Evolutionary conservation across 1,284 basidiomycete genomes (phyloP), one percentile per base, ranked within the genome.

Genomic region (Hemileia vastatrix): DNA sequence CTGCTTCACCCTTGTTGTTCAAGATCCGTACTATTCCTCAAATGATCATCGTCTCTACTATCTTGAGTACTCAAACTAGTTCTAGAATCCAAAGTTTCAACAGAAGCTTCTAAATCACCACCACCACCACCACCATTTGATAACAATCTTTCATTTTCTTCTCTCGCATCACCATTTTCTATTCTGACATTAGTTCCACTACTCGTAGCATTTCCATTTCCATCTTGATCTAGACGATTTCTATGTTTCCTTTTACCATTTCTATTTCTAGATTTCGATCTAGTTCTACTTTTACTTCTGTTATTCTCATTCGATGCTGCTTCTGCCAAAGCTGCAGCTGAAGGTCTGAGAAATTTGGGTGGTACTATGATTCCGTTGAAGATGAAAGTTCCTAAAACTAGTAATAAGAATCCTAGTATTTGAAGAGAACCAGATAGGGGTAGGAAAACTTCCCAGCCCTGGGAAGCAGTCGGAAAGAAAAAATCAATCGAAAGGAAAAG

Each of bases 391-490:
- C 83, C 83, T 78, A 81, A 93, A 82, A 97, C 94, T 65, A 99
- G 82, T 57, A 97, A 77, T 6, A 81, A 83, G 76, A 99, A 99
- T 1, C 95, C 95, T 11, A 84, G 69, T 50, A 96, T 82, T 76
- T 98, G 95, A 19, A 97, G 76, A 59, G 91, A 76, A 2, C 89
- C 90, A n/a, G n/a, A n/a, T n/a, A n/a, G n/a, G n/a, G n/a, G n/a
- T n/a, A n/a, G n/a, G 69, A 86, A 84, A 1, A 90, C 80, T 78
- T 99, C 95, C 95, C 95, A 99, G 0, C 94, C 94, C n/a, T n/a
- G n/a, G 36, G 96, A 78, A 1, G 80, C 82, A 54, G 95, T 80
- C 69, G 87, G 89, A 70, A 95, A 81, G 64, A 91, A n/a, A n/a
- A n/a, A n/a, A n/a, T n/a, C n/a, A n/a, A n/a, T n/a, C n/a, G n/a